phyloP scores from a whole-genome alignment of 2,329 filamentous ascomycete species.

The Didymella exigua region DNA sequence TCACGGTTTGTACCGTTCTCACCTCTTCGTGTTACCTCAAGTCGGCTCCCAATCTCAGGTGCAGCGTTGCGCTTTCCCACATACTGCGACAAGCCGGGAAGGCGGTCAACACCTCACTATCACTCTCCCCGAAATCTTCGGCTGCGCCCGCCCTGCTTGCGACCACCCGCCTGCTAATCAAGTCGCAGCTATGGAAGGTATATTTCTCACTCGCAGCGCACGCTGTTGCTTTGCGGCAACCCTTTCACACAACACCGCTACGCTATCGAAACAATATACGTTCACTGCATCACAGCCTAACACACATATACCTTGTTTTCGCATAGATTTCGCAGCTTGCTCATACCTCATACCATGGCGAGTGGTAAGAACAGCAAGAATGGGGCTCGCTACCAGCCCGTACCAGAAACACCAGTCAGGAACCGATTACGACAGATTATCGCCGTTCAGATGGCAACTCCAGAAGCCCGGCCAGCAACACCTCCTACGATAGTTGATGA shows the following conservation, averaged over 20 bases:
- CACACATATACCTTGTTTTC: slow-evolving; percentile 18
- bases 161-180: background rate
- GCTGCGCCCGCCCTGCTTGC: background rate
- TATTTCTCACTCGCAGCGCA: background rate
- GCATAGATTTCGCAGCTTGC: slow-evolving; percentile 32
- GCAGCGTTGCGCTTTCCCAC: background rate
- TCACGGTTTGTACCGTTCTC: too few species aligned
- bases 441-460: background rate
- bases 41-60: background rate
- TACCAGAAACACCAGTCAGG: background rate
- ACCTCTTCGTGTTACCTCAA: background rate
- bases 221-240: background rate
- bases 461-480: background rate
- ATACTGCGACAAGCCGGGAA: slow-evolving; percentile 3
- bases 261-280: slow-evolving; percentile 5
- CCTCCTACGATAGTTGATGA: background rate
- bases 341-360: slow-evolving; percentile 25
- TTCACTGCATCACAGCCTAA: slow-evolving; percentile 30
- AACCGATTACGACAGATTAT: background rate
- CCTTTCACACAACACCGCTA: background rate
- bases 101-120: background rate
- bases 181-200: slow-evolving; percentile 2
- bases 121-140: background rate
- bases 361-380: slow-evolving; percentile 18
- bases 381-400: background rate